phyloP scores from a whole-genome alignment of 306 rosid species.

The Phaseolus lunatus region DNA sequence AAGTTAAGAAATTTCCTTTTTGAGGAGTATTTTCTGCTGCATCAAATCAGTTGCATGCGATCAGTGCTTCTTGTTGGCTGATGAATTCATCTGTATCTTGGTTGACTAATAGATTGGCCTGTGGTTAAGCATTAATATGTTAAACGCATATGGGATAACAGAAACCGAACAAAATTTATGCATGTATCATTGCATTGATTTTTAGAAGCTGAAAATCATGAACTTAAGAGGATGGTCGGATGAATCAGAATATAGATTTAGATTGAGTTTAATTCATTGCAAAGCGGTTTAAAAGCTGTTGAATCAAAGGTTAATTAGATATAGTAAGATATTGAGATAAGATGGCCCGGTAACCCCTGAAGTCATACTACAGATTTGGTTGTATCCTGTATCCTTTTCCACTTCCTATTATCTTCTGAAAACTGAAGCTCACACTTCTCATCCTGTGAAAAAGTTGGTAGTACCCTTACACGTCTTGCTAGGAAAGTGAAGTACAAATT shows the following conservation, averaged over 20 bases:
- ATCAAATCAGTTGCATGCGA: conserved; percentile 17
- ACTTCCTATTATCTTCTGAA: not conserved
- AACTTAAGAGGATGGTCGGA: no score
- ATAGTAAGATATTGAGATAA: not conserved
- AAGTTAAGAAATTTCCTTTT: no score
- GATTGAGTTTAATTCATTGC: not conserved
- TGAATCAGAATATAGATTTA: not conserved
- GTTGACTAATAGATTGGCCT: not conserved
- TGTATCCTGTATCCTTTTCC: not conserved
- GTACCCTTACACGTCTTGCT: not conserved
- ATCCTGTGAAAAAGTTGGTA: not conserved
- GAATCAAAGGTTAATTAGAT: not conserved
- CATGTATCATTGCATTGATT: not conserved
- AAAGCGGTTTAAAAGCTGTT: not conserved
- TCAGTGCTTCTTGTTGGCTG: not conserved
- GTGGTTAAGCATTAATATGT: not conserved
- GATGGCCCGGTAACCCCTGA: not conserved
- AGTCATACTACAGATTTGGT: not conserved
- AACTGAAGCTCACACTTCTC: not conserved
- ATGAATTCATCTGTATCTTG: not conserved
- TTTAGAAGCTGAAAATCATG: no score
- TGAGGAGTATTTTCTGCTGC: not conserved
- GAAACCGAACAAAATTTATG: not conserved
- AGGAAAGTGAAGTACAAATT: conserved; percentile 15
- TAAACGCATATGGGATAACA: not conserved